Conservation (phyloP, 306 rosid species). For the Ormosia emarginata region DNA sequence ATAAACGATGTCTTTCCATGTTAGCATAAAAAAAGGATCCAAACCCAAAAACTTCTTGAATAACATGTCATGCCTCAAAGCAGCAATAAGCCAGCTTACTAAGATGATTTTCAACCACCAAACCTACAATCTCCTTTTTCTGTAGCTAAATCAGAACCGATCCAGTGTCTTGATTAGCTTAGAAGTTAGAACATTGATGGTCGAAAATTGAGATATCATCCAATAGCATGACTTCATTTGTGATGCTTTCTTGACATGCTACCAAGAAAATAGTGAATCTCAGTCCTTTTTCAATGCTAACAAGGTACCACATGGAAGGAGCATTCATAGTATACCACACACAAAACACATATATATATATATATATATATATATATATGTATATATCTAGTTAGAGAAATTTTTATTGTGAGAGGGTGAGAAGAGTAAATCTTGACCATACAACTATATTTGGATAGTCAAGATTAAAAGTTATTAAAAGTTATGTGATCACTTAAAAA, state of each 20-base stretch:
- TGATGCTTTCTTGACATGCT: slow-evolving; percentile 13
- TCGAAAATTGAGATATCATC: slow-evolving; percentile 20
- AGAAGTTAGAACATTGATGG: background rate
- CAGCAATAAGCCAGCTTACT: slow-evolving; percentile 8
- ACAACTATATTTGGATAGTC: too few relatives aligned
- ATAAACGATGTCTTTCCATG: slow-evolving; percentile 18
- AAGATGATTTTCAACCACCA: slow-evolving; percentile 20
- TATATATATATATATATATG: too few relatives aligned
- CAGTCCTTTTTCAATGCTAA: slow-evolving; percentile 31
- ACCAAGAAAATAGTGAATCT: slow-evolving; percentile 23
- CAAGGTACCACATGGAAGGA: slow-evolving; percentile 11
- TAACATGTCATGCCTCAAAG: slow-evolving; percentile 13
- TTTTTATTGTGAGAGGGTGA: background rate
- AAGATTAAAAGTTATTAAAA: too few relatives aligned
- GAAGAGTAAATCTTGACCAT: background rate
- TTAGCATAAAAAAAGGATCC: slow-evolving; percentile 44
- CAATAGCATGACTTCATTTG: background rate
- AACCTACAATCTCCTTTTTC: background rate
- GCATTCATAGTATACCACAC: slow-evolving; percentile 2
- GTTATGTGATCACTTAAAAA: too few relatives aligned
- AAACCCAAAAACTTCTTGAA: slow-evolving; percentile 10
- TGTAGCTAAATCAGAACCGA: slow-evolving; percentile 4
- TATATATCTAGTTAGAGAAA: too few relatives aligned
- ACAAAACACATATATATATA: background rate
- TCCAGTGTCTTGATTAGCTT: background rate